Evolutionary conservation across 1,284 basidiomycete genomes (phyloP).

Genomic region (Retiboletus flavoniger): DNA sequence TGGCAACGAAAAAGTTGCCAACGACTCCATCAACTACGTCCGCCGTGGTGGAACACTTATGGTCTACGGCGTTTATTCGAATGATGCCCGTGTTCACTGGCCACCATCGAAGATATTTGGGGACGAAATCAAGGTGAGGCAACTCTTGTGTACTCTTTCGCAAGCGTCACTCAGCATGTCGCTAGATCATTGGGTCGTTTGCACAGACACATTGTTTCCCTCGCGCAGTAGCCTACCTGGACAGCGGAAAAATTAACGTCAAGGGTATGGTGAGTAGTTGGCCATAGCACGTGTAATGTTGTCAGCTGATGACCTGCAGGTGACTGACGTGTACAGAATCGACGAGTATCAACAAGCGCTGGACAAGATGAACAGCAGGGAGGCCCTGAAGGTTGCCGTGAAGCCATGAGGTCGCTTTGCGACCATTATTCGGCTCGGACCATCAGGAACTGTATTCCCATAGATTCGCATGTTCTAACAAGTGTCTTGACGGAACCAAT

Average conservation of each 20-base stretch:
- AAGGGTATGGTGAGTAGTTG: conserved; percentile 66
- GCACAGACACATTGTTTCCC: conserved; percentile 84
- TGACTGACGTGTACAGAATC: conserved; percentile 66
- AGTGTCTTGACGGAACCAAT: background rate
- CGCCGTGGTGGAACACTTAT: conserved; percentile 70
- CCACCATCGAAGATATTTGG: conserved; percentile 79
- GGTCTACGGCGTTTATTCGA: conserved; percentile 69
- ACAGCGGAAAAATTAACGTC: conserved; percentile 76
- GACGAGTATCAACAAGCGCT: conserved; percentile 77
- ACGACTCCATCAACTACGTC: conserved; percentile 79
- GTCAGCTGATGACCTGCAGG: conserved; percentile 5
- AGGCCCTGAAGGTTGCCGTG: conserved; percentile 65
- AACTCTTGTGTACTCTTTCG: conserved; percentile 12
- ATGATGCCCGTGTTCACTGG: conserved; percentile 76
- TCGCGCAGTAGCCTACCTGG: conserved; percentile 79
- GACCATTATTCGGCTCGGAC: background rate
- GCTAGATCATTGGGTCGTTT: conserved; percentile 80
- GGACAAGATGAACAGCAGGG: conserved; percentile 77
- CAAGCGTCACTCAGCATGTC: conserved; percentile 1
- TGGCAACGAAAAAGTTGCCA: conserved; percentile 73
- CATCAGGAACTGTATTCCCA: background rate
- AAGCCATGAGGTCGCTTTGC: conserved; percentile 38
- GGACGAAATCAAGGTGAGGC: conserved; percentile 70
- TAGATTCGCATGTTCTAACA: background rate
- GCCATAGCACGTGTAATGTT: background rate